Evolutionary conservation across 331 rosid genomes (phyloP).

Genomic region (Rhamnella rubrinervis): DNA sequence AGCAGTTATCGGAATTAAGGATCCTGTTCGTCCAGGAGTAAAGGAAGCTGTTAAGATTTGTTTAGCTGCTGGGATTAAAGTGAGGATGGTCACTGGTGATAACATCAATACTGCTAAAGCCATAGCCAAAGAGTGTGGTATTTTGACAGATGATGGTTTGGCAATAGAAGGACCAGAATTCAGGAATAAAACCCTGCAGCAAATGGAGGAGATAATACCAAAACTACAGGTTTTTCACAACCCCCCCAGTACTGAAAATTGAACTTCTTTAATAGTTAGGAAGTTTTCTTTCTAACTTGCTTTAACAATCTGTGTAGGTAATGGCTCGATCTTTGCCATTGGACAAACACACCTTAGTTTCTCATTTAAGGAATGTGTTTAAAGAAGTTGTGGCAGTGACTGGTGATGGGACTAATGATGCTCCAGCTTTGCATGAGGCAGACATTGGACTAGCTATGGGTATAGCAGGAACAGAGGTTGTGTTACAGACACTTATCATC

Average conservation of each 20-base stretch:
- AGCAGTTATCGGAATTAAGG: conserved; percentile 80
- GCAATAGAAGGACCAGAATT: conserved; percentile 95
- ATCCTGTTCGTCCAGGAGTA: conserved; percentile 88
- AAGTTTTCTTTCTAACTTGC: not conserved
- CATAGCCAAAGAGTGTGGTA: conserved; percentile 92
- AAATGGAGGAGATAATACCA: conserved; percentile 66
- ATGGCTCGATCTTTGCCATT: conserved; percentile 93
- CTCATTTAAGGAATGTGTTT: conserved; percentile 53
- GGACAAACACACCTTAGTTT: conserved; percentile 83
- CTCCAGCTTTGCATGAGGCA: conserved; percentile 94
- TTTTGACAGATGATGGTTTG: conserved; percentile 75
- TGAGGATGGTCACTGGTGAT: conserved; percentile 93
- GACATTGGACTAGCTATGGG: conserved; percentile 99
- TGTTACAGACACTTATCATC: conserved; percentile 17
- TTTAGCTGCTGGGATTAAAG: conserved; percentile 72
- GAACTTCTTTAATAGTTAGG: not conserved
- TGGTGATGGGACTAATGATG: conserved; percentile 96
- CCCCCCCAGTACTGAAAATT: not conserved
- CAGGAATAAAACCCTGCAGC: conserved; percentile 48
- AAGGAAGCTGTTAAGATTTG: conserved; percentile 83
- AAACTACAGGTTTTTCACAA: conserved; percentile 70
- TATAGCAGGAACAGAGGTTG: conserved; percentile 92
- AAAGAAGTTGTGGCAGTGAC: conserved; percentile 94
- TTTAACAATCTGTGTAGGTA: conserved; percentile 46
- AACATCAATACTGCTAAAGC: conserved; percentile 93